phyloP scores from a whole-genome alignment of 2,329 filamentous ascomycete species.

The Hypoxylon sp. region DNA sequence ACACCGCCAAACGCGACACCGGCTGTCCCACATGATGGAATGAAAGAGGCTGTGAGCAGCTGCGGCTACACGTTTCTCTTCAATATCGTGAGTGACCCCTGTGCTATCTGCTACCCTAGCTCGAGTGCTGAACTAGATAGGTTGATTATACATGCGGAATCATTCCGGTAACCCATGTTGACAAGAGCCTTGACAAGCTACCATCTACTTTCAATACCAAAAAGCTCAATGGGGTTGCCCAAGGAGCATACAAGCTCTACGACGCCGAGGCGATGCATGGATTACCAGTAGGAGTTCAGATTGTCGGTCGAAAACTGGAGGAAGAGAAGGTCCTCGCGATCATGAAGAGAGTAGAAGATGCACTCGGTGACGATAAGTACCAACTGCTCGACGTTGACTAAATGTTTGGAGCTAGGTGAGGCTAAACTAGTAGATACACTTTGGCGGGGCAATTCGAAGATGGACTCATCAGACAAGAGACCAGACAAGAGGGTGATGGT shows the following conservation, averaged over 20 bases:
- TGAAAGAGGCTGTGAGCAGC: conserved; percentile 83
- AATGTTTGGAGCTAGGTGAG: neutral
- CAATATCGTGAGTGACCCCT: conserved; percentile 71
- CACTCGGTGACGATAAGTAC: conserved; percentile 68
- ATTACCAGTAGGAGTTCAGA: conserved; percentile 84
- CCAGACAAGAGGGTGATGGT: too few relatives aligned
- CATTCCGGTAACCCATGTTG: conserved; percentile 85
- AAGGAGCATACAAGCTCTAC: conserved; percentile 86
- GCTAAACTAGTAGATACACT: too few relatives aligned
- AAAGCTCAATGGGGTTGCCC: conserved; percentile 79
- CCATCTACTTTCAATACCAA: conserved; percentile 67
- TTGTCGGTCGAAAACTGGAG: conserved; percentile 80
- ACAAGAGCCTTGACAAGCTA: conserved; percentile 71
- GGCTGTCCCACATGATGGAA: conserved; percentile 84
- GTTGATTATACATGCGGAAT: conserved; percentile 88
- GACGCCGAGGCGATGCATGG: conserved; percentile 85
- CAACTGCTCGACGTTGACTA: conserved; percentile 59
- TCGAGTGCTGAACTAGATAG: conserved; percentile 49
- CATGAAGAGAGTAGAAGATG: conserved; percentile 82
- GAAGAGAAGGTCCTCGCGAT: conserved; percentile 87
- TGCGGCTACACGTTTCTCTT: conserved; percentile 96
- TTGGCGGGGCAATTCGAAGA: too few relatives aligned
- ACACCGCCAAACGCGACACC: conserved; percentile 90
- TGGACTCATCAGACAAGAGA: too few relatives aligned
- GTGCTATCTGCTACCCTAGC: neutral